Base-by-base conservation (phyloP, 805 yeast species). In the Yarrowia sp. region DNA sequence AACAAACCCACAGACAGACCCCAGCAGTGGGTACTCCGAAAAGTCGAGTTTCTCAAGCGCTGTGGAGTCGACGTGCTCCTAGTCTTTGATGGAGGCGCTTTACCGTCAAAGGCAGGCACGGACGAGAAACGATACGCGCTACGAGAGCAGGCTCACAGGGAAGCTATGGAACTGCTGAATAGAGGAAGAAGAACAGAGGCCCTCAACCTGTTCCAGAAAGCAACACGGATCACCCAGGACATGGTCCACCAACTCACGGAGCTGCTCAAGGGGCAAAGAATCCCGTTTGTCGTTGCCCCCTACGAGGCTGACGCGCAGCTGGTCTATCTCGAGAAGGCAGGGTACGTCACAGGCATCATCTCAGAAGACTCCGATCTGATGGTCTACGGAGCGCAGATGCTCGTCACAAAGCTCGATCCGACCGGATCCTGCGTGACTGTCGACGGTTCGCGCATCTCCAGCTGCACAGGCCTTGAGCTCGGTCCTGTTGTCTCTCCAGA, bases 281-380 rank as follows among this genome's bases (percentile, higher is more conserved):
- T 94, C 53, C 81, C 79, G 63, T 93, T 82, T 68, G 82, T 94
- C 7, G 99, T 94, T 8, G 98, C 99, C 0, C 99, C 99, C 0
- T 94, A 90, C 71, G 99, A 94, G 74, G 99, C 99, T 0, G 99
- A 94, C 72, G 87, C 99, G 0, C 99, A 94, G 72, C 83, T 94
- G 87, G 98, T 92, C 9, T 90, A 85, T 68, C 78, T 94, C 42
- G 98, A 93, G 70, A 82, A 83, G 63, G 66, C 74, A 0, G 93
- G 93, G 0, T 59, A 84, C 0, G 93, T 90, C 6, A 87, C 90
- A 65, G 98, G 93, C 0, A 88, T 94, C 5, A 78, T 94, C 8
- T 86, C 96, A 41, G 99, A 94, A 70, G 99, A 94, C 71, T 91
- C 97, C 0, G 99, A 94, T 75, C 77, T 94, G 66, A 76, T 94